Evolutionary conservation across 2,329 filamentous ascomycete species (phyloP).

Genomic region (Pseudogymnoascus sp.): DNA sequence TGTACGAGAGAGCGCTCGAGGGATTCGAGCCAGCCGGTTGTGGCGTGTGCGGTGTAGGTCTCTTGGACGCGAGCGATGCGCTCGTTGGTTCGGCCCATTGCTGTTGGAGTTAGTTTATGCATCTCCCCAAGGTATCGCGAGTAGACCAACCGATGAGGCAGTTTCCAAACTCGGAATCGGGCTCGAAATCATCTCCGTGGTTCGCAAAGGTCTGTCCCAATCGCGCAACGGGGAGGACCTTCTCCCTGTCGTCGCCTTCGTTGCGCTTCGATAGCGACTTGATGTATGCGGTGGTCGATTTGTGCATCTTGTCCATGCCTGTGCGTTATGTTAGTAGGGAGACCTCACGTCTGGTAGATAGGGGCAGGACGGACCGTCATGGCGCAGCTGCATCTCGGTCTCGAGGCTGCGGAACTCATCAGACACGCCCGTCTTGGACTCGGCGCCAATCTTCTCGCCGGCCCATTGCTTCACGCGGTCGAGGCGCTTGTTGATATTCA

Average conservation of each 20-base stretch:
- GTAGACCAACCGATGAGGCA: conserved; percentile 59
- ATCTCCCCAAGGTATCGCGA: background rate
- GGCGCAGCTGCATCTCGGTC: conserved; percentile 78
- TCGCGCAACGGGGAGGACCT: conserved; percentile 68
- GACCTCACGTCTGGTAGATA: background rate
- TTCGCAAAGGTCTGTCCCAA: conserved; percentile 77
- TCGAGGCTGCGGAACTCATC: conserved; percentile 90
- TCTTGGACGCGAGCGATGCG: conserved; percentile 80
- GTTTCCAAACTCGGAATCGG: conserved; percentile 83
- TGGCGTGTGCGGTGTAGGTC: conserved; percentile 68
- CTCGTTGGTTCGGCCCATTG: conserved; percentile 79
- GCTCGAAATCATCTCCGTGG: conserved; percentile 89
- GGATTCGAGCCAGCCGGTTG: conserved; percentile 81
- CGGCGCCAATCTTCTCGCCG: conserved; percentile 88
- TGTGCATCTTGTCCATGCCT: conserved; percentile 89
- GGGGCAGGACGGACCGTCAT: conserved; percentile 60
- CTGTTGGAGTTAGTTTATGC: conserved; percentile 32
- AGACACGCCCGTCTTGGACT: conserved; percentile 76
- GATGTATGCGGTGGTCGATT: conserved; percentile 75
- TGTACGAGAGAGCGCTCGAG: conserved; percentile 80
- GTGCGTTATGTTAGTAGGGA: conserved; percentile 4
- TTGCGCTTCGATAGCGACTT: conserved; percentile 80
- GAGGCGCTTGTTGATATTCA: conserved; percentile 63
- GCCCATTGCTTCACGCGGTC: conserved; percentile 98
- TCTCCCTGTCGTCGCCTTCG: conserved; percentile 81